These are phyloP conservation scores for Gossypium armourianum DNA, from an alignment of 441 rosid species.

Conservation along the genomic window DNA sequence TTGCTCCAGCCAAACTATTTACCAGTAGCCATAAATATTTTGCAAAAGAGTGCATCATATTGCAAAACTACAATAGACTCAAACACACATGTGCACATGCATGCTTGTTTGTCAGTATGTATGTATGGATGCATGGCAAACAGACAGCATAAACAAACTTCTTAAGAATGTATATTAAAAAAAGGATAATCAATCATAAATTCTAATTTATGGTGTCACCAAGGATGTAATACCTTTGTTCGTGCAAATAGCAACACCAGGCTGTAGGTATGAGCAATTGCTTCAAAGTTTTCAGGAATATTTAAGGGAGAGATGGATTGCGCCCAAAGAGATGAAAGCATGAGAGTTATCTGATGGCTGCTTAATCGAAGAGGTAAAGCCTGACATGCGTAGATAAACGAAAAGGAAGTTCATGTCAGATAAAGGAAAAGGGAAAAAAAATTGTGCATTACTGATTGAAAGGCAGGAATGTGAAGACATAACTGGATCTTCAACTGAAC, in stretches of 20 bases:
- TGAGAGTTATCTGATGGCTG: slow-evolving; percentile 71
- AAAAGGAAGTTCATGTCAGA: slow-evolving; percentile 13
- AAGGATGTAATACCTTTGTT: slow-evolving; percentile 45
- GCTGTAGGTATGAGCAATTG: slow-evolving; percentile 79
- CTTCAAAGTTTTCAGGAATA: slow-evolving; percentile 74
- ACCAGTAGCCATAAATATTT: background rate
- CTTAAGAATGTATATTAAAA: background rate
- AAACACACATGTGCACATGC: background rate
- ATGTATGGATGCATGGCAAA: background rate
- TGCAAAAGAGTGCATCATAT: background rate
- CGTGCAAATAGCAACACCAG: slow-evolving; percentile 59
- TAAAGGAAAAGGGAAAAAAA: slow-evolving; percentile 7
- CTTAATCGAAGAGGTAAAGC: slow-evolving; percentile 62
- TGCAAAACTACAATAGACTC: background rate
- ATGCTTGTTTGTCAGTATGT: background rate
- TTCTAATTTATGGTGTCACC: background rate
- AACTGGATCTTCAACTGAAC: slow-evolving; percentile 39
- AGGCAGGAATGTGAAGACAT: slow-evolving; percentile 17
- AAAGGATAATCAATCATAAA: background rate
- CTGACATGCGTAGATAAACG: slow-evolving; percentile 28
- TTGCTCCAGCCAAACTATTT: background rate
- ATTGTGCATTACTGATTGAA: background rate
- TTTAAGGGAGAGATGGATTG: slow-evolving; percentile 78
- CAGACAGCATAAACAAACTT: background rate
- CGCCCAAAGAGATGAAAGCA: slow-evolving; percentile 84